Base-by-base conservation (phyloP, 345 rosid genomes). In the Bruguiera sexangula region DNA sequence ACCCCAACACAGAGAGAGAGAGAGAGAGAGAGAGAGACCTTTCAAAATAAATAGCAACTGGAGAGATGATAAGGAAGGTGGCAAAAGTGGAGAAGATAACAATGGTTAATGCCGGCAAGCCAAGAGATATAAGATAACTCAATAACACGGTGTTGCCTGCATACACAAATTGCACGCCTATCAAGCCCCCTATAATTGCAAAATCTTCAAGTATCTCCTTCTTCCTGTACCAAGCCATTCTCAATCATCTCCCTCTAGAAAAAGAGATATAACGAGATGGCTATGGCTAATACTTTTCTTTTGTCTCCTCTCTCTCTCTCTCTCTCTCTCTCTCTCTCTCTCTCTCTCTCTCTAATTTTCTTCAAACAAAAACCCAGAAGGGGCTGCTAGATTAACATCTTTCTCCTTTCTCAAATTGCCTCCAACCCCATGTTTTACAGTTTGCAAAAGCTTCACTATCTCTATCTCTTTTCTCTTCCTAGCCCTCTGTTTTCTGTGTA, bases 41-140 rank as follows among this genome's bases (percentile, higher is more conserved):
- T 85, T 92, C 99, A 60, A 92, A 88, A 69, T 63, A 71, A 52
- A 88, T 32, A 29, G 98, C 96, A 62, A 85, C 5, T 53, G 97
- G 98, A 37, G 89, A 79, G 67, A 88, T 84, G 65, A 88, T 43
- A 21, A 92, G 26, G 82, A 87, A 96, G 60, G 96, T 82, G 62
- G 95, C 91, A 70, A 82, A 75, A 27, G 90, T 77, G 60, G 89
- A 74, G 84, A 79, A 85, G 82, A 88, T 83, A 76, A 87, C 81
- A 83, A 90, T 87, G 70, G 90, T 79, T 21, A 83, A 80, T 76
- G 93, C 78, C 39, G 74, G 69, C 30, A 92, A 84, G 66, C 98
- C 93, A 32, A 89, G 80, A 16, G 98, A 86, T 96, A 88, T 89
- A 54, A 96, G 70, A 79, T 86, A 87, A 73, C 88, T 83, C 86